These are phyloP conservation scores for Paramecium tetraurelia DNA, from an alignment of 73 alveolate species.

Conservation along the genomic window DNA sequence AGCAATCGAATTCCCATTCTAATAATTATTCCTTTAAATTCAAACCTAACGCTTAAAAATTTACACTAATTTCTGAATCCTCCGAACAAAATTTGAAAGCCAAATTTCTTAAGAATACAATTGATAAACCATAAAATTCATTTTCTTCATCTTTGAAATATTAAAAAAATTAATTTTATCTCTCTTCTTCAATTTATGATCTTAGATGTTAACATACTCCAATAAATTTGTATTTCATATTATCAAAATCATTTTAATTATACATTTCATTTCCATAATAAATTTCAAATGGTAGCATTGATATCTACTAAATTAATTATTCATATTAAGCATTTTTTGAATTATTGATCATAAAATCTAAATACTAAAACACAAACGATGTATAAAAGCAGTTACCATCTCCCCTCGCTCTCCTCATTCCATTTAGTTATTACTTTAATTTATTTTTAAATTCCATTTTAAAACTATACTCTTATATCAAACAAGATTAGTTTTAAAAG, in stretches of 20 bases:
- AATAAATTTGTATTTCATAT: not conserved
- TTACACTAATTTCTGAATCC: not conserved
- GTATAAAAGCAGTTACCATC: conserved; percentile 10
- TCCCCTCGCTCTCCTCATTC: not conserved
- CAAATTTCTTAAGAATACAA: not conserved
- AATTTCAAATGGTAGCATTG: not conserved
- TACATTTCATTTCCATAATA: not conserved
- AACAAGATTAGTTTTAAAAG: not conserved
- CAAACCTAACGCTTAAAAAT: not conserved
- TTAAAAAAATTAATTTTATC: not conserved
- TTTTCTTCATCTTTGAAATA: not conserved
- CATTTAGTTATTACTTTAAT: not conserved
- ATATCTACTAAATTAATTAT: not conserved
- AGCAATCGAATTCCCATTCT: not conserved
- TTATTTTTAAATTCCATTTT: not conserved
- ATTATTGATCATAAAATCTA: not conserved
- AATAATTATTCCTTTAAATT: not conserved
- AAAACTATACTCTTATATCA: not conserved
- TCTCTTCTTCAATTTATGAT: not conserved
- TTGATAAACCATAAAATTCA: not conserved
- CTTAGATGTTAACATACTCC: not conserved
- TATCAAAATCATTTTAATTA: not conserved
- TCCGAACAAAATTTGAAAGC: not conserved
- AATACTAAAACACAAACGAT: not conserved
- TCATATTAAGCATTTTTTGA: not conserved